Evolutionary conservation across 2,329 filamentous ascomycete species (phyloP).

Genomic region (Arthrobotrys megalospora): DNA sequence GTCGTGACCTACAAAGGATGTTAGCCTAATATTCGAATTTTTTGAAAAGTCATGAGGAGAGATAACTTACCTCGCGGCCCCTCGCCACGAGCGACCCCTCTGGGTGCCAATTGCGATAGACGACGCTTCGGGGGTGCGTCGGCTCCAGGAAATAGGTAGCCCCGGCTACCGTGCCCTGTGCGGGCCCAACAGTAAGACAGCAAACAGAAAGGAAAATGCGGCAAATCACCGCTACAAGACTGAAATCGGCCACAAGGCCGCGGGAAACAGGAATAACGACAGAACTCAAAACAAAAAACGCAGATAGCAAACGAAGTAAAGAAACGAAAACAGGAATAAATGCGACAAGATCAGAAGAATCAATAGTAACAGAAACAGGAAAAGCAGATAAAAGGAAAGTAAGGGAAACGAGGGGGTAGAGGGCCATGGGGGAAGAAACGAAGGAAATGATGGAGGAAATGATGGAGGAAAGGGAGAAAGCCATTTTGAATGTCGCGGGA

Average conservation of each 20-base stretch:
- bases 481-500: constrained; percentile 22
- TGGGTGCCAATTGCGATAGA: constrained; percentile 18
- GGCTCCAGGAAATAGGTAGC: constrained; percentile 24
- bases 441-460: neutral
- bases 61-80: constrained; percentile 5
- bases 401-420: neutral
- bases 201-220: constrained; percentile 17
- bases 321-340: constrained; percentile 3
- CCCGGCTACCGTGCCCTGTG: constrained; percentile 16
- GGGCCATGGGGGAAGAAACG: neutral
- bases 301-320: constrained; percentile 14
- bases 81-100: neutral
- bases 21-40: neutral
- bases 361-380: neutral
- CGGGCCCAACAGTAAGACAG: neutral
- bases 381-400: constrained; percentile 10
- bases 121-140: constrained; percentile 26
- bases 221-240: constrained; percentile 15
- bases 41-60: neutral
- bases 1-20: neutral
- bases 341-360: constrained; percentile 10
- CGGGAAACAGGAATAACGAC: constrained; percentile 10
- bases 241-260: constrained; percentile 13
- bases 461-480: neutral
- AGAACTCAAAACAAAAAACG: constrained; percentile 1